Evolutionary conservation across 805 yeast species (phyloP).

Genomic region (Spathaspora sp.): DNA sequence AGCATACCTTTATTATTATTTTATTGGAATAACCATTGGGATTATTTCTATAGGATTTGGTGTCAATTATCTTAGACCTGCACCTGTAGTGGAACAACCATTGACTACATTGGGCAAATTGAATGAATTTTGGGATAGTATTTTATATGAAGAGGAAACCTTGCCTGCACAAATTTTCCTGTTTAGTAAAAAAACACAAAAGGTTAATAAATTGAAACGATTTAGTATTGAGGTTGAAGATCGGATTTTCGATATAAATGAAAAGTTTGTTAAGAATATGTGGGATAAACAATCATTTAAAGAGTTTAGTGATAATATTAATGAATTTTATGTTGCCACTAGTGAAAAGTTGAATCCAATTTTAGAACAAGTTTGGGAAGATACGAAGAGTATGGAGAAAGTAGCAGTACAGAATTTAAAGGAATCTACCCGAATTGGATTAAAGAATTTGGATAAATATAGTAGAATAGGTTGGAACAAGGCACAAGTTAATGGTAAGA

Average conservation of each 20-base stretch:
- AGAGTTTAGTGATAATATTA: not conserved
- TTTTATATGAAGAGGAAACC: conserved; percentile 9
- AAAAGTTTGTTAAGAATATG: not conserved
- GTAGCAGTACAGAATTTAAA: not conserved
- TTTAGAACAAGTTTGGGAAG: not conserved
- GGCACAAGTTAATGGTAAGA: not conserved
- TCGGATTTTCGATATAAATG: not conserved
- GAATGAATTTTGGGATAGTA: conserved; percentile 6
- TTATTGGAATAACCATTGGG: not conserved
- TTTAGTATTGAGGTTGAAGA: not conserved
- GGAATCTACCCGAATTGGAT: not conserved
- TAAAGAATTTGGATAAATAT: not conserved
- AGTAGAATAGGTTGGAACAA: not conserved
- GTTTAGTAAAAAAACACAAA: conserved; percentile 2
- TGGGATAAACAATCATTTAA: not conserved
- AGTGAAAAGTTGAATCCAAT: not conserved
- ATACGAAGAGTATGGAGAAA: not conserved
- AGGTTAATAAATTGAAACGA: conserved; percentile 1
- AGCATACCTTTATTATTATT: conserved; percentile 14
- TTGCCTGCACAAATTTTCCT: not conserved
- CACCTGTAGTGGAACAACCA: not conserved
- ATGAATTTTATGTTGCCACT: not conserved
- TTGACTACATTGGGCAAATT: conserved; percentile 3
- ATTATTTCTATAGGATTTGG: not conserved
- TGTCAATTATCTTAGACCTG: not conserved